These are phyloP conservation scores for Pseudoperonospora humuli DNA, from an alignment of 352 stramenopile species.

Conservation along the genomic window DNA sequence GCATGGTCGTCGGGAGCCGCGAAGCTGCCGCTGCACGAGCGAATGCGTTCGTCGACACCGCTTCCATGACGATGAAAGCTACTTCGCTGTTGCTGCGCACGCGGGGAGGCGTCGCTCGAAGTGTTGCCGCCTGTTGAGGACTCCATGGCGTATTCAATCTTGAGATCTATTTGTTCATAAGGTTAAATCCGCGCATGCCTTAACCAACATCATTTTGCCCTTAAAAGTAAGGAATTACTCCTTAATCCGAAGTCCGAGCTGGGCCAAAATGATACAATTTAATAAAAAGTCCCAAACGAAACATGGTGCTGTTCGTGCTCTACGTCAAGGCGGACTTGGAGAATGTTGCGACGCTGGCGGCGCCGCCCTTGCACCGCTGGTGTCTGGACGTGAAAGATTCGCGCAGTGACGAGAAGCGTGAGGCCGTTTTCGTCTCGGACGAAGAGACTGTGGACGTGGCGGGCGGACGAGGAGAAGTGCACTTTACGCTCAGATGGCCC, in stretches of 20 bases:
- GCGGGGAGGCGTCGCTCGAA: constrained; percentile 5
- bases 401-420: constrained; percentile 63
- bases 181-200: no score
- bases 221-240: no score
- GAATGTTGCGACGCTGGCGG: constrained; percentile 72
- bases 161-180: no score
- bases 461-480: constrained; percentile 60
- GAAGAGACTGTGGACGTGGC: constrained; percentile 68
- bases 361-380: constrained; percentile 65
- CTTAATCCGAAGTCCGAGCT: no score
- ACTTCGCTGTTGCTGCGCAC: constrained; percentile 1
- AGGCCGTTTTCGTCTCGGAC: constrained; percentile 77
- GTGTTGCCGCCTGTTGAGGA: constrained; percentile 4
- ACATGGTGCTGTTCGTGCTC: constrained; percentile 81
- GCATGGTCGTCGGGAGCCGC: constrained; percentile 5
- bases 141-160: no score
- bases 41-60: constrained; percentile 22
- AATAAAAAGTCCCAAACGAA: no score
- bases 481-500: constrained; percentile 84
- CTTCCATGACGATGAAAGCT: constrained; percentile 6
- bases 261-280: no score
- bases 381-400: constrained; percentile 82
- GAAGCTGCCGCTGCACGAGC: constrained; percentile 18
- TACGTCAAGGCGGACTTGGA: constrained; percentile 85
- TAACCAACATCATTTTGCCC: no score